Base-by-base conservation (phyloP, 306 rosid genomes). In the Fragaria vesca region DNA sequence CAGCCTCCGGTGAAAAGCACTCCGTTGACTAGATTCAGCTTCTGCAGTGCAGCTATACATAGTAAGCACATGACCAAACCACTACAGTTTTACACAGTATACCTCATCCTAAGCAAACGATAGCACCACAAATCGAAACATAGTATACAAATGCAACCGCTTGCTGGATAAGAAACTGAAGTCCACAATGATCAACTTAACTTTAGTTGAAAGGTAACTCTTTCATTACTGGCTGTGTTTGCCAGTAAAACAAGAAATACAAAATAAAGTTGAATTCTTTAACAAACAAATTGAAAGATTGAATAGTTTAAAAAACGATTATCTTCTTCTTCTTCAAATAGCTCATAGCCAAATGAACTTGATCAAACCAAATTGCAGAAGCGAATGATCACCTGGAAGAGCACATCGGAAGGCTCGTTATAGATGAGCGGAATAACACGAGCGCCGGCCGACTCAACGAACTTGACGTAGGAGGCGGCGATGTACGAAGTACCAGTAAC, bases 1-100 rank as follows among this genome's bases (percentile, higher is more conserved):
- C 87, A 87, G 8, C 98, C 98, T 75, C 98, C 97, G 17, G 98
- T 94, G 86, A 94, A 92, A 71, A 94, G 88, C 82, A 92, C 93
- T 57, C 98, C 98, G 73, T 94, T 94, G 69, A 94, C 96, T 80
- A 94, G 78, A 38, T 87, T 77, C 9, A 94, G 96, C 83, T 92
- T 94, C 98, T 94, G 97, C 88, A 87, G 69, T 70, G 82, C 46
- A 81, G 18, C 43, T 30, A 4, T 28, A 30, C 70, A 3, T 24
- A 13, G 54, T 69, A 70, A 74, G 73, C 63, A 60, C 54, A 46
- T 3, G 32, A 55, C 30, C 3, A 73, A 47, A 60, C 34, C 8
- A 69, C 75, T 1, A 17, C 18, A 26, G 68, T 21, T 36, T 47
- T 32, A 47, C 8, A 21, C 47, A 12, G 9, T 34, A 12, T 18